Evolutionary conservation across 306 rosid species (phyloP).

Genomic region (Fragaria vesca): DNA sequence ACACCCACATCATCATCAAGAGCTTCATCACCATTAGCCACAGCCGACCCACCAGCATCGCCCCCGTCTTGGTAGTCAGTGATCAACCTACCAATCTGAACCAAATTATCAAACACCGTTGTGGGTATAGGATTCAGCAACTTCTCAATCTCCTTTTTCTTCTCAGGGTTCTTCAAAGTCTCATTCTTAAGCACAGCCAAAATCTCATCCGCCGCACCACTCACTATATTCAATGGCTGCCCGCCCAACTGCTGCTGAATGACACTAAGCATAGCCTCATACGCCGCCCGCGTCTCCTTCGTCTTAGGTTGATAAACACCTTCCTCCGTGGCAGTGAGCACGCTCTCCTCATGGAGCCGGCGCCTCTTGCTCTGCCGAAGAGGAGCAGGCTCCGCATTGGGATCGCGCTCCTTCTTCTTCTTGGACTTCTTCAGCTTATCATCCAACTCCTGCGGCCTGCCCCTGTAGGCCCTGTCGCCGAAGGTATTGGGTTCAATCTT

Average conservation of each 20-base stretch:
- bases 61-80: constrained; percentile 80
- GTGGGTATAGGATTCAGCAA: constrained; percentile 56
- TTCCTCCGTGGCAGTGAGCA: constrained; percentile 75
- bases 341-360: constrained; percentile 66
- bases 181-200: constrained; percentile 78
- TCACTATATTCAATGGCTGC: constrained; percentile 72
- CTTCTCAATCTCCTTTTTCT: constrained; percentile 94
- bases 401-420: constrained; percentile 72
- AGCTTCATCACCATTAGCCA: constrained; percentile 58
- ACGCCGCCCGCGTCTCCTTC: constrained; percentile 87
- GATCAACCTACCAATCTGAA: constrained; percentile 68
- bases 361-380: constrained; percentile 56
- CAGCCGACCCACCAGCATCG: constrained; percentile 40
- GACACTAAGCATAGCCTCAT: constrained; percentile 90
- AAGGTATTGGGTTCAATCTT: constrained; percentile 73
- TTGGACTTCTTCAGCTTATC: constrained; percentile 68
- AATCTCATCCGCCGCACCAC: constrained; percentile 87
- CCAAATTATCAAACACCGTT: constrained; percentile 60
- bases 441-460: constrained; percentile 73
- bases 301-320: constrained; percentile 89
- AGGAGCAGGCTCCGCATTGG: constrained; percentile 32
- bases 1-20: constrained; percentile 91
- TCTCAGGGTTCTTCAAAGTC: constrained; percentile 53
- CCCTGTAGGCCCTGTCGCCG: constrained; percentile 76
- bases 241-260: constrained; percentile 90